Evolutionary conservation across 805 yeast species (phyloP), one percentile per base, ranked within the genome.

Genomic region (Candida boleticola): DNA sequence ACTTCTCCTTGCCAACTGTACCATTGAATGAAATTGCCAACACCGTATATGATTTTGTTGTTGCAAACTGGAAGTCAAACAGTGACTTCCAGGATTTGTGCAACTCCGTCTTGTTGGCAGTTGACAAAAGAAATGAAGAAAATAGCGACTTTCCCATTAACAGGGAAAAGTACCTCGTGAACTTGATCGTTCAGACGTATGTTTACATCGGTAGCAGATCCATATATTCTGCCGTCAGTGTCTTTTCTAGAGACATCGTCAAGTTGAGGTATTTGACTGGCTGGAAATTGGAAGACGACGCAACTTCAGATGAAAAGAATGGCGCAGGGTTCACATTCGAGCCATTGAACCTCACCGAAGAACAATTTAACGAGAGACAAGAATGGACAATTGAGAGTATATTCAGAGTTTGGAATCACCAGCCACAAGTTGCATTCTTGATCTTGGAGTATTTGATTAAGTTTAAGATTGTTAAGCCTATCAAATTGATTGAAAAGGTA

Each of bases 201-300:
- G 85, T 92, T 36, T 82, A 82, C 51, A 82, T 89, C 44, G 97
- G 98, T 11, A 83, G 89, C 36, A 77, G 97, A 57, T 90, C 97
- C 0, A 74, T 90, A 33, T 87, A 68, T 50, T 70, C 76, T 1
- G 71, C 68, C 25, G 72, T 70, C 11, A 62, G 68, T 46, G 61
- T 70, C 21, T 49, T 70, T 36, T 55, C 64, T 29, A 60, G 76
- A 42, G 76, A 70, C 44, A 51, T 68, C 30, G 62, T 57, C 38
- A 70, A 70, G 49, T 56, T 70, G 49, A 66, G 63, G 50, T 66
- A 50, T 48, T 48, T 67, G 40, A 57, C 66, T 42, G 74, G 74
- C 2, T 49, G 54, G 21, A 42, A 52, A 14, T 58, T 69, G 20
- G 52, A 53, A 7, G 60, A 60, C 16, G 63, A 56, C 21, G 63